Conservation (phyloP, 805 yeast genomes). For the Dipodascus geniculatus region DNA sequence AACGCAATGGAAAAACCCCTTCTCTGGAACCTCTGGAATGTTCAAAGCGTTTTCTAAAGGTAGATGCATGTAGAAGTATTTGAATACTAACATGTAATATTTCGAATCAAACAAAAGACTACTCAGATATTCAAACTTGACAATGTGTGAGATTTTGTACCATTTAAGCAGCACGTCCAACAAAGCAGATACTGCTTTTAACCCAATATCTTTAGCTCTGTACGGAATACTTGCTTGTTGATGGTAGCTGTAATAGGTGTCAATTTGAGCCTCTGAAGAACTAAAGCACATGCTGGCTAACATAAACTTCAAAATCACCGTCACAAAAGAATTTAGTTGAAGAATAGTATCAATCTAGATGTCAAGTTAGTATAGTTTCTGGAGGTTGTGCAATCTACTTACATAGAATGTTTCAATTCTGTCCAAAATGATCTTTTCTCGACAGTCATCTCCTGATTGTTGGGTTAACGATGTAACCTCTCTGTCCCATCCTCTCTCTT, state of each 20-base stretch:
- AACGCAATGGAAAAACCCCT: constrained; percentile 17
- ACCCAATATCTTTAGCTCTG: constrained; percentile 49
- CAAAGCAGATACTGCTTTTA: constrained; percentile 47
- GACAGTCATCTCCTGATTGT: constrained; percentile 5
- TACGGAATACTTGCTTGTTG: constrained; percentile 30
- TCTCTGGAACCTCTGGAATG: constrained; percentile 15
- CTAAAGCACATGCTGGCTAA: constrained; percentile 33
- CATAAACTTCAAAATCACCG: constrained; percentile 53
- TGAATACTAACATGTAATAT: constrained; percentile 32
- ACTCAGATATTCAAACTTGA: constrained; percentile 67
- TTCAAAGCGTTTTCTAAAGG: constrained; percentile 13
- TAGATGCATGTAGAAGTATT: constrained; percentile 20
- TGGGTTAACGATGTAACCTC: constrained; percentile 5
- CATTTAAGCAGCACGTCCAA: constrained; percentile 49
- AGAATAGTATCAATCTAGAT: constrained; percentile 30
- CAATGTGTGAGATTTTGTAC: constrained; percentile 60
- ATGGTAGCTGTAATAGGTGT: constrained; percentile 1
- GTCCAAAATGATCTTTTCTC: constrained; percentile 32
- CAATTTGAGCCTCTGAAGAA: constrained; percentile 8
- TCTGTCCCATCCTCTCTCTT: constrained; percentile 53
- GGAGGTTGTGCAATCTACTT: background rate
- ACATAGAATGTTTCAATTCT: constrained; percentile 52
- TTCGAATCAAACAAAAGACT: constrained; percentile 66
- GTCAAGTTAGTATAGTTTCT: background rate
- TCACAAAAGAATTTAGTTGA: constrained; percentile 49